Evolutionary conservation across 805 yeast species (phyloP).

Genomic region (Priceomyces medius): DNA sequence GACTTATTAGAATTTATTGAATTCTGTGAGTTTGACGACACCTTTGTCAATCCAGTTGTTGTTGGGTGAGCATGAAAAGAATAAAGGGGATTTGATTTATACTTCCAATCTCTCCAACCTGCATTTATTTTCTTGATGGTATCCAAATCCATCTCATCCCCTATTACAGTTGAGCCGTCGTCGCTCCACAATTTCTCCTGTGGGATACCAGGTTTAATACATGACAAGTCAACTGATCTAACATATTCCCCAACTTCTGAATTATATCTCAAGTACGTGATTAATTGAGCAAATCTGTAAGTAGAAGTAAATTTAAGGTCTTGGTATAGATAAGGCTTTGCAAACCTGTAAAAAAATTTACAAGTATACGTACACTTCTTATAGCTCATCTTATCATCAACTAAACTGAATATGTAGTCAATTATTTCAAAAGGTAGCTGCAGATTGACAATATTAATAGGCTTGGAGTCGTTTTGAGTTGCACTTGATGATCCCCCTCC

Average conservation of each 20-base stretch:
- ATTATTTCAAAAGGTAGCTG: slow-evolving; percentile 47
- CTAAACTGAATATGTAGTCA: slow-evolving; percentile 33
- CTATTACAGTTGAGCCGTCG: slow-evolving; percentile 8
- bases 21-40: slow-evolving; percentile 17
- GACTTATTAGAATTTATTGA: slow-evolving; percentile 17
- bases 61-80: slow-evolving; percentile 24
- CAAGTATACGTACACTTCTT: slow-evolving; percentile 48
- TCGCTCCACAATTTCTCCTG: slow-evolving; percentile 12
- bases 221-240: slow-evolving; percentile 57
- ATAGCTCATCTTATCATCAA: slow-evolving; percentile 36
- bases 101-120: slow-evolving; percentile 93
- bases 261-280: slow-evolving; percentile 60
- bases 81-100: slow-evolving; percentile 68
- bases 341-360: slow-evolving; percentile 48
- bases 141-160: slow-evolving; percentile 7
- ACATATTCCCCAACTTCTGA: slow-evolving; percentile 58
- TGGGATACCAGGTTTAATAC: slow-evolving; percentile 32
- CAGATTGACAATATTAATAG: slow-evolving; percentile 6
- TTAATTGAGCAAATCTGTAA: slow-evolving; percentile 77
- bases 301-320: slow-evolving; percentile 62
- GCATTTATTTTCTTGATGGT: slow-evolving; percentile 47
- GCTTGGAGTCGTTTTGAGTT: slow-evolving; percentile 7
- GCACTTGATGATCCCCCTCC: slow-evolving; percentile 16
- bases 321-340: slow-evolving; percentile 56
- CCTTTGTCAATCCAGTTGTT: slow-evolving; percentile 14